Evolutionary conservation across 1,139 yeast genomes (phyloP).

Genomic region (Suhomyces yuchorum): DNA sequence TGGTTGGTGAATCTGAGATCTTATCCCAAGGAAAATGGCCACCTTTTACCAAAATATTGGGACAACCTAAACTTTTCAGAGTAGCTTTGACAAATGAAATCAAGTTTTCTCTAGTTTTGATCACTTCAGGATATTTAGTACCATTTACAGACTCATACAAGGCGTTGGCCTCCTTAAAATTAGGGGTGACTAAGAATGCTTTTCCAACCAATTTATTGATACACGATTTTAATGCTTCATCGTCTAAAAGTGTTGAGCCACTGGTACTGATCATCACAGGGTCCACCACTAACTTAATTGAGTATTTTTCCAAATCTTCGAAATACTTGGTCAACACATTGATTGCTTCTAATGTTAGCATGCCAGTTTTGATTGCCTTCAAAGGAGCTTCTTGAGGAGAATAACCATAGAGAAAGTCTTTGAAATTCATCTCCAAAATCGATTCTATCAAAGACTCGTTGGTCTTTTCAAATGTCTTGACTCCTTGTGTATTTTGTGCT

Average conservation of each 20-base stretch:
- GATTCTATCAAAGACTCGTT: slow-evolving; percentile 44
- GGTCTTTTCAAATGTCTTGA: slow-evolving; percentile 50
- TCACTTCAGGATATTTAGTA: slow-evolving; percentile 12
- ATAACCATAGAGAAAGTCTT: slow-evolving; percentile 55
- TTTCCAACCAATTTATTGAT: slow-evolving; percentile 51
- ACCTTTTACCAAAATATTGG: slow-evolving; percentile 73
- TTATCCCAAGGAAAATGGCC: slow-evolving; percentile 69
- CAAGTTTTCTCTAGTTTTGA: slow-evolving; percentile 37
- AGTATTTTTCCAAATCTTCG: slow-evolving; percentile 26
- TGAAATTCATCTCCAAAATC: slow-evolving; percentile 57
- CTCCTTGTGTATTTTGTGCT: slow-evolving; percentile 76
- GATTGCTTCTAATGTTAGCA: slow-evolving; percentile 66
- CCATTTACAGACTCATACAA: slow-evolving; percentile 30
- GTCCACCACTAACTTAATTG: slow-evolving; percentile 60
- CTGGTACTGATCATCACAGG: slow-evolving; percentile 86
- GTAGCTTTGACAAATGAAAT: slow-evolving; percentile 46
- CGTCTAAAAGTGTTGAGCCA: slow-evolving; percentile 59
- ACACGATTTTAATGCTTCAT: slow-evolving; percentile 47
- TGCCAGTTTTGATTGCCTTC: slow-evolving; percentile 79
- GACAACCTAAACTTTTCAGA: slow-evolving; percentile 43
- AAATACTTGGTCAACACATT: slow-evolving; percentile 45
- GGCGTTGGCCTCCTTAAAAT: slow-evolving; percentile 62
- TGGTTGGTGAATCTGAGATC: slow-evolving; percentile 17
- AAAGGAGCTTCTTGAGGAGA: slow-evolving; percentile 29
- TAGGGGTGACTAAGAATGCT: slow-evolving; percentile 77